Evolutionary conservation across 257 asterid species (phyloP), one percentile per base, ranked within the genome.

Genomic region (Fraxinus anomala): DNA sequence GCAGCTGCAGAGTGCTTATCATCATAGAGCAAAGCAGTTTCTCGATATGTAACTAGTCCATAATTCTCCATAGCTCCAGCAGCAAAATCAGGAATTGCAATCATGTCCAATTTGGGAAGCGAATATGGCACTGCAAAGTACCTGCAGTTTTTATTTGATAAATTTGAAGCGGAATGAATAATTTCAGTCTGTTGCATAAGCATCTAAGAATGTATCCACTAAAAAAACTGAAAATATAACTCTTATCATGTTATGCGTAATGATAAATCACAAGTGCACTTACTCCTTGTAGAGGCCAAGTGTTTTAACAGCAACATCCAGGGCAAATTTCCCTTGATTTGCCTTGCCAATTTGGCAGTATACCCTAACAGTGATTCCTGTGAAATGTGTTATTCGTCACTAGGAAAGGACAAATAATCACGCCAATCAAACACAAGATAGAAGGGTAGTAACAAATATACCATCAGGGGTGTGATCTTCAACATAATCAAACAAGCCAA

Each of bases 11-110:
- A 92, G 88, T 94, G 92, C 85, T 90, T 90, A 14, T 94, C 98
- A 81, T 94, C 98, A 80, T 87, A 94, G 76, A 94, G 97, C 88
- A 94, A 87, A 67, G 97, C 98, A 26, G 92, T 88, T 86, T 94
- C 98, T 76, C 97, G 85, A 77, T 94, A 94, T 76, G 98, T 94
- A 77, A 94, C 96, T 23, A 94, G 90, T 81, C 98, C 98, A 83
- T 94, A 94, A 81, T 94, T 94, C 88, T 94, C 98, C 98, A 94
- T 94, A 59, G 97, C 97, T 63, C 97, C 97, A 76, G 98, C 94
- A 84, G 98, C 97, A 89, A 94, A 94, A 88, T 94, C 98, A 70
- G 97, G 97, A 83, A 94, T 94, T 16, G 98, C 98, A 87, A 94
- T 82, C 98, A 92, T 92, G 88, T 94, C 98, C 91, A 92, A 81